Percentiles rank a stretch among this genome's conserved stretches.
phyloP scores from a whole-genome alignment of 148 eudicot genomes.

The Camellia lanceoleosa region DNA sequence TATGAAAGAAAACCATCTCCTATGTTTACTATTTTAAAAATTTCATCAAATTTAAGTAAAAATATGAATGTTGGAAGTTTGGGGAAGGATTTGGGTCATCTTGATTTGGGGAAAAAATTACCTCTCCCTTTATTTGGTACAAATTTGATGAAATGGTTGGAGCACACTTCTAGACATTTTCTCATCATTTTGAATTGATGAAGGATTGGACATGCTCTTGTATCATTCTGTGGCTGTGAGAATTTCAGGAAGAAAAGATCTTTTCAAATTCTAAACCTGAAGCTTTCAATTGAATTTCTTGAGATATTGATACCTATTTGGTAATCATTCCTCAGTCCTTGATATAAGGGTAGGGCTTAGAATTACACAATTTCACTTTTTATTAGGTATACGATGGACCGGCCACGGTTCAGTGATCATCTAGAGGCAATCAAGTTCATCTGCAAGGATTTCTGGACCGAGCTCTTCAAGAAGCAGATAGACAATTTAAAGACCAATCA shows the following conservation, averaged over 20 bases:
- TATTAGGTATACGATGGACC: constrained; percentile 87
- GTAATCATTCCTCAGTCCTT: neutral
- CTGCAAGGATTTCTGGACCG: constrained; percentile 98
- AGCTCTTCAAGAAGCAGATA: constrained; percentile 95
- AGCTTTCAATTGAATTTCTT: neutral
- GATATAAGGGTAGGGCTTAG: neutral
- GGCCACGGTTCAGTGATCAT: constrained; percentile 92
- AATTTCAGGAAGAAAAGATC: neutral
- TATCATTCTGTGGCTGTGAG: neutral
- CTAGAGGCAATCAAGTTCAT: constrained; percentile 95
- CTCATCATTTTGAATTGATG: too few species aligned
- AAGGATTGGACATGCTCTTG: too few species aligned
- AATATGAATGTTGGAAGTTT: too few species aligned
- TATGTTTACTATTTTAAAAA: too few species aligned
- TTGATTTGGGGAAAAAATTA: too few species aligned
- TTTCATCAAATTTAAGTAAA: too few species aligned
- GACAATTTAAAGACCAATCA: constrained; percentile 97
- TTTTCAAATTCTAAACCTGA: neutral
- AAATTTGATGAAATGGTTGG: too few species aligned
- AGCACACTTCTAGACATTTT: too few species aligned
- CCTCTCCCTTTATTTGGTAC: too few species aligned
- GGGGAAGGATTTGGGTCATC: too few species aligned
- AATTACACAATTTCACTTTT: constrained; percentile 1
- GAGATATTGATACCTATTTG: neutral
- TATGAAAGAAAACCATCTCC: too few species aligned